Percentiles rank a stretch among this genome's conserved stretches.
phyloP scores from a whole-genome alignment of 768 basidiomycete genomes.

The Postia placenta region DNA sequence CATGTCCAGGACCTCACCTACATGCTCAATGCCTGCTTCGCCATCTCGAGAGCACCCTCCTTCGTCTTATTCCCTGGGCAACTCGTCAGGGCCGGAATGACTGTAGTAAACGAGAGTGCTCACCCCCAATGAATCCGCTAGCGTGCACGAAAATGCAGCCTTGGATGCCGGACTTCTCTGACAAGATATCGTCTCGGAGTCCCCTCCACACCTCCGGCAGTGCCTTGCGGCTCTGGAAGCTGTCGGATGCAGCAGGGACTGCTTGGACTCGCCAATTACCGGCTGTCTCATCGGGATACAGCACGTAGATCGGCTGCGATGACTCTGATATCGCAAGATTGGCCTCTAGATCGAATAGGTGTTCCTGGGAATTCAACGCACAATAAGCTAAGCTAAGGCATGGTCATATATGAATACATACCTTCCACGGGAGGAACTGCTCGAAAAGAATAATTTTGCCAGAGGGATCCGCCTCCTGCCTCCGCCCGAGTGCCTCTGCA shows the following conservation, averaged over 20 bases:
- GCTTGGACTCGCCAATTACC: slow-evolving; percentile 91
- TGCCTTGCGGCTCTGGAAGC: slow-evolving; percentile 87
- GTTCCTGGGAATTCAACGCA: slow-evolving; percentile 48
- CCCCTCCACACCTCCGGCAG: slow-evolving; percentile 94
- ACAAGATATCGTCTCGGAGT: slow-evolving; percentile 77
- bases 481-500: slow-evolving; percentile 47
- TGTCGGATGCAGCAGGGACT: slow-evolving; percentile 73
- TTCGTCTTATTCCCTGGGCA: slow-evolving; percentile 77
- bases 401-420: slow-evolving; percentile 19
- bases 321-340: slow-evolving; percentile 41
- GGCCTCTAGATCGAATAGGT: slow-evolving; percentile 82
- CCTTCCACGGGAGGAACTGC: slow-evolving; percentile 86
- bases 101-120: slow-evolving; percentile 16
- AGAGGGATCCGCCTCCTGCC: slow-evolving; percentile 49
- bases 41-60: slow-evolving; percentile 81
- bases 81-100: neutral
- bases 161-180: slow-evolving; percentile 63
- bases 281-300: slow-evolving; percentile 81
- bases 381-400: slow-evolving; percentile 5
- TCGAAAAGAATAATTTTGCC: slow-evolving; percentile 81
- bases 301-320: slow-evolving; percentile 68
- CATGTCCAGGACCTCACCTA: too few relatives aligned
- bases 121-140: slow-evolving; percentile 94
- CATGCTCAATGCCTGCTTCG: slow-evolving; percentile 51
- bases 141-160: slow-evolving; percentile 93